Evolutionary conservation across 1,284 basidiomycete genomes (phyloP).

Genomic region (Fomitopsis betulina): DNA sequence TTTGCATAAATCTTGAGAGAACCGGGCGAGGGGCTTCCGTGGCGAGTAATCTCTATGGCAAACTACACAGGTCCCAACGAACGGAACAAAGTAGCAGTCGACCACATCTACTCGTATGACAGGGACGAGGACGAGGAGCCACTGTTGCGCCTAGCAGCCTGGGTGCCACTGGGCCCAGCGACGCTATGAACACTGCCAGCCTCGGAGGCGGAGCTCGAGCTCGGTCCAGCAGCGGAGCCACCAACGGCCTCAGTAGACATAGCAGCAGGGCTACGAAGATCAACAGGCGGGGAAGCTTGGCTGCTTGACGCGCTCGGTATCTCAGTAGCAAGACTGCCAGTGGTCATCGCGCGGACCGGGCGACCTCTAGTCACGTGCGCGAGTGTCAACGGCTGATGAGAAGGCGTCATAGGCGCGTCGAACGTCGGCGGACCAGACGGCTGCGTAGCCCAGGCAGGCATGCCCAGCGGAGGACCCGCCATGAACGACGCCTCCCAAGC

Average conservation of each 20-base stretch:
- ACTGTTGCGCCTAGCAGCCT: neutral
- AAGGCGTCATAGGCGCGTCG: neutral
- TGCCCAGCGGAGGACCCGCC: neutral
- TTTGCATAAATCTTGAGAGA: too few relatives aligned
- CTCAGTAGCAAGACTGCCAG: too few relatives aligned
- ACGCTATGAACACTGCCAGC: neutral
- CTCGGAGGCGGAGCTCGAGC: neutral
- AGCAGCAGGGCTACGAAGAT: neutral
- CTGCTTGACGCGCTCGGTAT: neutral
- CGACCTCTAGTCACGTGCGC: neutral
- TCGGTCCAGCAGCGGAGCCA: neutral
- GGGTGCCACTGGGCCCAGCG: neutral
- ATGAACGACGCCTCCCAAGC: neutral
- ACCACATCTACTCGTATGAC: neutral
- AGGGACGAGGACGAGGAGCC: neutral
- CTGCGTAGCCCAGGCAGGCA: neutral
- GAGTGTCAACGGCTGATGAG: neutral
- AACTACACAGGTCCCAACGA: neutral
- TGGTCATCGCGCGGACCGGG: neutral
- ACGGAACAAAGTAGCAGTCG: neutral
- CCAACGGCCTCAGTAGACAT: neutral
- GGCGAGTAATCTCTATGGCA: neutral
- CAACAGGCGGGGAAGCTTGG: neutral
- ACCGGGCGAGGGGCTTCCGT: neutral
- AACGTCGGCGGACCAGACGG: neutral